These are phyloP conservation scores for Podospora anserina DNA, from an alignment of 495 filamentous ascomycete species.

Conservation along the genomic window DNA sequence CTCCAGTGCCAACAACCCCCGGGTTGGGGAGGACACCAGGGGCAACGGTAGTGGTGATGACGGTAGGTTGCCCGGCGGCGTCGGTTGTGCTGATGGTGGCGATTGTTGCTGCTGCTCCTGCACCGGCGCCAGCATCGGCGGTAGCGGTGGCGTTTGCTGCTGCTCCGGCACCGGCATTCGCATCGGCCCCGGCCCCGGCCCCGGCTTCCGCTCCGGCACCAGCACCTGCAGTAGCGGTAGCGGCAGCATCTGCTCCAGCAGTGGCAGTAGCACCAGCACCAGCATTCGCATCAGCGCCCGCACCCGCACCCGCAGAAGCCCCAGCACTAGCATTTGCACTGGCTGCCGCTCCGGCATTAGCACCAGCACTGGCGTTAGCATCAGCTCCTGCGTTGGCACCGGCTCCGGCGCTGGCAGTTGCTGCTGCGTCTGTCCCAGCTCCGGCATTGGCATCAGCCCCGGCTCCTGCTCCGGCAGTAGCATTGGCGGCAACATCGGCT, in stretches of 20 bases:
- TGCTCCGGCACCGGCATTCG: neutral
- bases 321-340: neutral
- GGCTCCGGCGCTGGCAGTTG: neutral
- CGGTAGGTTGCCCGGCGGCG: conserved; percentile 4
- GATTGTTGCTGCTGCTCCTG: neutral
- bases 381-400: neutral
- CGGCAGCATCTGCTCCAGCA: neutral
- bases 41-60: conserved; percentile 11
- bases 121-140: neutral
- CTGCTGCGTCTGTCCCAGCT: neutral
- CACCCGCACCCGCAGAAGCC: neutral
- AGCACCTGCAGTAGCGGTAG: neutral
- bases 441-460: conserved; percentile 7
- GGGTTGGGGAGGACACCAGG: conserved; percentile 3
- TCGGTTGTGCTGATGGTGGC: conserved; percentile 13
- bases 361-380: neutral
- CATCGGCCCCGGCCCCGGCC: neutral
- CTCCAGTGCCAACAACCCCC: neutral
- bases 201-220: neutral
- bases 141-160: neutral
- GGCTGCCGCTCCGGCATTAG: neutral
- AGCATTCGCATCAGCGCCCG: neutral
- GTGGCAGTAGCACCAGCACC: conserved; percentile 2
- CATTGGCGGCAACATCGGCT: neutral
- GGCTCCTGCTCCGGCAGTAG: neutral